phyloP scores from a whole-genome alignment of 805 yeast species.

The Spathaspora girioi region DNA sequence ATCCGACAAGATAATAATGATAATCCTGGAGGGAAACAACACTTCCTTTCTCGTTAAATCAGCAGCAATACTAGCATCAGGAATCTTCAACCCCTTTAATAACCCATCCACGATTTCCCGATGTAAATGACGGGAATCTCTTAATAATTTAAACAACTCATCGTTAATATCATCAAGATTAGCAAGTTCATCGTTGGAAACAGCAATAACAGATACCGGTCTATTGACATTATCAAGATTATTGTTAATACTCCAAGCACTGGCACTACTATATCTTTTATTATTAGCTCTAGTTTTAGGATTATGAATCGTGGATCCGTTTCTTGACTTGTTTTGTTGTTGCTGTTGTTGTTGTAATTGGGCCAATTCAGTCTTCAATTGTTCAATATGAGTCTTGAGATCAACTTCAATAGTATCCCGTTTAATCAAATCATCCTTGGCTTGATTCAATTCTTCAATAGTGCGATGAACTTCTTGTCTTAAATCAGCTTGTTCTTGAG shows the following conservation, averaged over 20 bases:
- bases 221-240: constrained; percentile 42
- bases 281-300: constrained; percentile 30
- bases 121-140: constrained; percentile 70
- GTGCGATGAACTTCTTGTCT: constrained; percentile 61
- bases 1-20: constrained; percentile 87
- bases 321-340: not conserved
- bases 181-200: constrained; percentile 50
- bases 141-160: constrained; percentile 66
- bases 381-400: constrained; percentile 57
- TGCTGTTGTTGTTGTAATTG: constrained; percentile 28
- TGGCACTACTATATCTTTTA: constrained; percentile 40
- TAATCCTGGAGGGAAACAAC: constrained; percentile 91
- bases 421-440: constrained; percentile 55
- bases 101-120: constrained; percentile 84
- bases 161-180: constrained; percentile 67
- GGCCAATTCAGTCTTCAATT: constrained; percentile 50
- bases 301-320: constrained; percentile 17
- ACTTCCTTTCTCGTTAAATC: constrained; percentile 86
- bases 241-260: constrained; percentile 30
- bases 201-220: constrained; percentile 61
- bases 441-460: constrained; percentile 56
- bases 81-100: constrained; percentile 78
- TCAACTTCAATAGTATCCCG: constrained; percentile 65
- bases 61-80: constrained; percentile 80
- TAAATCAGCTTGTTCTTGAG: constrained; percentile 57